phyloP scores from a whole-genome alignment of 192 early-diverging fungal species.

The Backusella tuberculispora region DNA sequence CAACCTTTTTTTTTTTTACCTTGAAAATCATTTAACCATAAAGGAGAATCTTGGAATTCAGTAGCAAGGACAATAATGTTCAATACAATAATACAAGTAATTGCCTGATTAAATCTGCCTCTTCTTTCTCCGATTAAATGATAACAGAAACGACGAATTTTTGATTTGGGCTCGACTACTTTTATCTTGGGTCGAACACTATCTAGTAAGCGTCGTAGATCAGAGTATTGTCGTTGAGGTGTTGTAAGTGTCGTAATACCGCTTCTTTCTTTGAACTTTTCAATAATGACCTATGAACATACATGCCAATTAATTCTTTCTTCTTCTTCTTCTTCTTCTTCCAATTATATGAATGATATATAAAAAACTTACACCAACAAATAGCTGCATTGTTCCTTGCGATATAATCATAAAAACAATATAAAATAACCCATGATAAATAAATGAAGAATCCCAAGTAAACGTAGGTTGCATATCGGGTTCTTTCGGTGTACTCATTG shows the following conservation, averaged over 20 bases:
- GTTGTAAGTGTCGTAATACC: conserved; percentile 56
- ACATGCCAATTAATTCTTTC: neutral
- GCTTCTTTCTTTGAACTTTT: conserved; percentile 54
- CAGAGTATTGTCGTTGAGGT: conserved; percentile 54
- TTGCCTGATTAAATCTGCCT: conserved; percentile 42
- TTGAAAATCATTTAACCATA: conserved; percentile 37
- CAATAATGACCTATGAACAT: conserved; percentile 52
- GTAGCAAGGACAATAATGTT: conserved; percentile 44
- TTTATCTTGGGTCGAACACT: conserved; percentile 51
- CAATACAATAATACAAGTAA: conserved; percentile 43
- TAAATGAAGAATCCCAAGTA: conserved; percentile 27
- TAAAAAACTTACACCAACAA: conserved; percentile 35
- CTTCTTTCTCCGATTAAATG: conserved; percentile 41
- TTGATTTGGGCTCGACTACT: conserved; percentile 36
- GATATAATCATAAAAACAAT: conserved; percentile 38
- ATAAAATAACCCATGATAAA: conserved; percentile 35
- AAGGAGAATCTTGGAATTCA: conserved; percentile 32
- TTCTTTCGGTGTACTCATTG: conserved; percentile 39
- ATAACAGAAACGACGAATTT: conserved; percentile 44
- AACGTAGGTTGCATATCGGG: conserved; percentile 29
- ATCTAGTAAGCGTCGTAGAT: conserved; percentile 53
- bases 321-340: neutral
- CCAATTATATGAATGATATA: neutral
- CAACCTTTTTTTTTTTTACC: conserved; percentile 21
- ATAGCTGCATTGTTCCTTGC: conserved; percentile 37